phyloP scores from a whole-genome alignment of 441 rosid genomes.

The Syzygium syzygioides region DNA sequence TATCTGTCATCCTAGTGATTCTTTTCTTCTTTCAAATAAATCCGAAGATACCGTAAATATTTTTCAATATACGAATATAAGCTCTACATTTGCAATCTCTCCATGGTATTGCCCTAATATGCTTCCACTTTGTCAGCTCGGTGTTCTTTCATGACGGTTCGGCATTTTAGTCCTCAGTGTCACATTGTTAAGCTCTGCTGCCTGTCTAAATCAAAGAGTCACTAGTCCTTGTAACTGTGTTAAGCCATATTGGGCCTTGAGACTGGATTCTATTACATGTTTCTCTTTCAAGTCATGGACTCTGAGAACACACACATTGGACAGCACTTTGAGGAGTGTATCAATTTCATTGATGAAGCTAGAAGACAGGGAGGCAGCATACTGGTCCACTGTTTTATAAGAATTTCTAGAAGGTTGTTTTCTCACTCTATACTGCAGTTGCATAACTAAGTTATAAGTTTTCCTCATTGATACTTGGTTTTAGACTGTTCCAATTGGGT shows the following conservation, averaged over 20 bases:
- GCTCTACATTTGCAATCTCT: not conserved
- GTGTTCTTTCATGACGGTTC: not conserved
- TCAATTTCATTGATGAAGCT: constrained; percentile 63
- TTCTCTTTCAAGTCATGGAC: constrained; percentile 43
- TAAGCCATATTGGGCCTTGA: not conserved
- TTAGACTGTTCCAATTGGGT: not conserved
- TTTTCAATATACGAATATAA: not conserved
- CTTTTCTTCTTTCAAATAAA: not conserved
- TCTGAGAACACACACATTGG: constrained; percentile 47
- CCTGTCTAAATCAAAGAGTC: not conserved
- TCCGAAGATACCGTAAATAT: not conserved
- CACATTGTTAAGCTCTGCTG: not conserved
- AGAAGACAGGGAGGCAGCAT: constrained; percentile 53
- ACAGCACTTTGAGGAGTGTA: constrained; percentile 63
- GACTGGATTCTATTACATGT: not conserved
- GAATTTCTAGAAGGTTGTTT: constrained; percentile 68
- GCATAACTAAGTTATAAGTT: not conserved
- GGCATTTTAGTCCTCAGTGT: not conserved
- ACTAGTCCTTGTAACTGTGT: not conserved
- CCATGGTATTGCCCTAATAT: not conserved
- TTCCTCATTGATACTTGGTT: not conserved
- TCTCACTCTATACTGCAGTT: not conserved
- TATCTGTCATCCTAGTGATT: not conserved
- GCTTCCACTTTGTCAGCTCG: not conserved
- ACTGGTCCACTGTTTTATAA: constrained; percentile 75